Evolutionary conservation across 345 rosid genomes (phyloP), one percentile per base, ranked within the genome.

Genomic region (Hibiscus mutabilis): DNA sequence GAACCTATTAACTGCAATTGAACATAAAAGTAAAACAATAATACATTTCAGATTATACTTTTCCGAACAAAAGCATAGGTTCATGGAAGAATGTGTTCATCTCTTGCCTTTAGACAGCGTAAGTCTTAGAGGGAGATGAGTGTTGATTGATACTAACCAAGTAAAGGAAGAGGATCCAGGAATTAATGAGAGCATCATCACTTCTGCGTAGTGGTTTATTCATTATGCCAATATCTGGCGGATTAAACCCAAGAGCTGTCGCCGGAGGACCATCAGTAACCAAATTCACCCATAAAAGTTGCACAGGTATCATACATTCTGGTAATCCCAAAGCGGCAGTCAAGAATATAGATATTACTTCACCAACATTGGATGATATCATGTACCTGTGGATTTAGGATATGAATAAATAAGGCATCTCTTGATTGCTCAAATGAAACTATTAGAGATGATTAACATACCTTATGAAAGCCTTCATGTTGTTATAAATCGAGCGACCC

Each of bases 241-340:
- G 96, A 67, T 93, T 93, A 66, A 93, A 93, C 24, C 98, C 98
- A 66, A 93, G 90, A 10, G 96, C 97, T 24, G 97, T 93, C n/a
- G 98, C 98, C 7, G 98, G 98, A 8, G 92, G 96, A 58, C 98
- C 97, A 78, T 93, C 98, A 3, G 98, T 93, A 15, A 93, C 98
- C 68, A 93, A 79, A 82, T 93, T 93, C 73, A 91, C 98, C 98
- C 96, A 93, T 66, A 93, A 83, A 81, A 93, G 97, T 81, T 93
- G 97, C 79, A 93, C 94, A 4, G 97, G 98, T 78, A 91, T 89
- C 90, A 91, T 75, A 73, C 97, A 91, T 60, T 93, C 98, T 11
- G 98, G 96, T 71, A 93, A 87, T 1, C 98, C 97, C 77, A 93
- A 71, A 24, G 94, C 96, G 42, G 97, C 96, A 58, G 89, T 85